A percentile compares a stretch with the other conserved stretches of the same genome.
These are phyloP conservation scores for Austropuccinia psidii DNA, from an alignment of 1,284 basidiomycete genomes.

Conservation along the genomic window DNA sequence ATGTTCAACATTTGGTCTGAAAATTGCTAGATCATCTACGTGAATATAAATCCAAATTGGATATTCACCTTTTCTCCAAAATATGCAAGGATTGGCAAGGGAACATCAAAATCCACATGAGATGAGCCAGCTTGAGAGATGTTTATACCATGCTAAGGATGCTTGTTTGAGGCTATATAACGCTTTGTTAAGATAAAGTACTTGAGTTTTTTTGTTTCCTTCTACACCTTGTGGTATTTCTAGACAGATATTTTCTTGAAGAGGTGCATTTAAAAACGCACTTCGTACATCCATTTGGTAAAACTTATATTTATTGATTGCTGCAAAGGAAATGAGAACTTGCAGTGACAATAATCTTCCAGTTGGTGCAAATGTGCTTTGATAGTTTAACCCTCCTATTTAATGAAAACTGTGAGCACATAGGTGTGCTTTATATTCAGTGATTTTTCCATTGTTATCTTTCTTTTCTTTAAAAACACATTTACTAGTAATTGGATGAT, in stretches of 20 bases:
- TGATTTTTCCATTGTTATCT: constrained; percentile 46
- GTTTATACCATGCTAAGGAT: not conserved
- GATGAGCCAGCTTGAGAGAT: not conserved
- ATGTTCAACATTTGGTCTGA: no score
- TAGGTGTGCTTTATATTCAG: constrained; percentile 49
- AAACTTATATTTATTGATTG: constrained; percentile 45
- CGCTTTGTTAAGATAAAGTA: constrained; percentile 4
- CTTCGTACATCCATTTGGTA: constrained; percentile 51
- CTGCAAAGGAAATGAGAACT: constrained; percentile 49
- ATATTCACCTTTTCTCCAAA: no score
- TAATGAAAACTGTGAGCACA: constrained; percentile 52
- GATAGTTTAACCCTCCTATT: constrained; percentile 50
- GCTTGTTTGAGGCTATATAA: constrained; percentile 36
- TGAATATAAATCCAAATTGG: no score
- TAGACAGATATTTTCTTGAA: constrained; percentile 51
- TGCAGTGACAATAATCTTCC: constrained; percentile 48
- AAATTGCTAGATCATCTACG: no score
- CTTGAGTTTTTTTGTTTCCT: not conserved
- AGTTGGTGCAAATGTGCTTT: constrained; percentile 51
- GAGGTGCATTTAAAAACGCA: constrained; percentile 50
- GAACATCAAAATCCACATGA: not conserved
- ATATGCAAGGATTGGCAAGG: not conserved
- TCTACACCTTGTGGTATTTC: constrained; percentile 40
- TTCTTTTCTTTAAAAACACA: constrained; percentile 50
- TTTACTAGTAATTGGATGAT: constrained; percentile 45